Evolutionary conservation across 371 early-diverging fungal species (phyloP).

Genomic region (Umbelopsis sp.): DNA sequence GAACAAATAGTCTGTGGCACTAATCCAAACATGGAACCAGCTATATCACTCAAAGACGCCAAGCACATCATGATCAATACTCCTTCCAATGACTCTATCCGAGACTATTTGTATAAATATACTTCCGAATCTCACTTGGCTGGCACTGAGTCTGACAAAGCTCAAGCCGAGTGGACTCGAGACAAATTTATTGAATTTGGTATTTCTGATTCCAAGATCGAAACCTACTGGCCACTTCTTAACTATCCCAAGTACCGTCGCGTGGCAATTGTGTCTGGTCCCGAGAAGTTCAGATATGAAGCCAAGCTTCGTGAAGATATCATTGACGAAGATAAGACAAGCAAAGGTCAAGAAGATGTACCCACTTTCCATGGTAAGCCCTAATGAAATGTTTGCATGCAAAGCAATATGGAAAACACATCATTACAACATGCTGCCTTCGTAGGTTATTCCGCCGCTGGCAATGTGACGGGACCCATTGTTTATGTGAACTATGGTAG

Average conservation of each 20-base stretch:
- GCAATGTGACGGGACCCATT: constrained; percentile 62
- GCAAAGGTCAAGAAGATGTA: constrained; percentile 50
- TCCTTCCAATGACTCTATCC: constrained; percentile 14
- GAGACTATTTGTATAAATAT: constrained; percentile 28
- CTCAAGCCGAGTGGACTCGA: constrained; percentile 60
- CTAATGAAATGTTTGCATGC: background rate
- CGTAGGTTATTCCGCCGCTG: constrained; percentile 58
- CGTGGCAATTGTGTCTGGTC: constrained; percentile 56
- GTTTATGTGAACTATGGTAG: constrained; percentile 73
- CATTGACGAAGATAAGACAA: constrained; percentile 60
- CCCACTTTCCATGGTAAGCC: constrained; percentile 65
- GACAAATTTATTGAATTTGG: constrained; percentile 56
- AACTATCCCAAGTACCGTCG: constrained; percentile 60
- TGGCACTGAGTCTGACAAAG: constrained; percentile 43
- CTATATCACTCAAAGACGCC: background rate
- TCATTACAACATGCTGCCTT: background rate
- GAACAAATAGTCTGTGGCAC: background rate
- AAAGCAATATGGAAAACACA: background rate
- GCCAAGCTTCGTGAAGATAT: constrained; percentile 59
- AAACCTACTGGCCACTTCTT: constrained; percentile 63
- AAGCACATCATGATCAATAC: background rate
- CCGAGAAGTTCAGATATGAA: constrained; percentile 46
- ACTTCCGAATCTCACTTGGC: constrained; percentile 58
- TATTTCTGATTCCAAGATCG: constrained; percentile 50
- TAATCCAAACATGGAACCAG: constrained; percentile 16